Evolutionary conservation across 129 eudicot species (phyloP).

Genomic region (Artemisia argyi): DNA sequence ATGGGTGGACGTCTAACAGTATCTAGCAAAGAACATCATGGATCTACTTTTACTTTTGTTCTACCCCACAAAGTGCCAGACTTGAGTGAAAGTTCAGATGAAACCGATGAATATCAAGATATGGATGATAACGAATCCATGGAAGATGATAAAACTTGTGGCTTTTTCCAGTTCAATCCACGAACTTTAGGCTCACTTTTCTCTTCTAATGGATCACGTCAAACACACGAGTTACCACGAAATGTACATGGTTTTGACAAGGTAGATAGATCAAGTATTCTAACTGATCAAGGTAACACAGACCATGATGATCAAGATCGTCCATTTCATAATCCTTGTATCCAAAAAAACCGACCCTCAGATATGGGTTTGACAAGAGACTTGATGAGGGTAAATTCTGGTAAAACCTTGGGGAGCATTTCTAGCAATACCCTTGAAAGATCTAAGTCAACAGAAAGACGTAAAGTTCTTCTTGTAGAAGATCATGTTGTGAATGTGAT

Average conservation of each 20-base stretch:
- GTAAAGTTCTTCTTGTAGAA: conserved; percentile 83
- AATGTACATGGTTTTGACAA: conserved; percentile 29
- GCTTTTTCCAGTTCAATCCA: conserved; percentile 63
- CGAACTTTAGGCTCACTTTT: conserved; percentile 53
- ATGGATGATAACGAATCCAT: conserved; percentile 40
- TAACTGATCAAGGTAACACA: conserved; percentile 13
- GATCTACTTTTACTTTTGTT: conserved; percentile 74
- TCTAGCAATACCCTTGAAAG: conserved; percentile 35
- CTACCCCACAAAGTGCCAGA: conserved; percentile 70
- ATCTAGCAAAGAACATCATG: conserved; percentile 57
- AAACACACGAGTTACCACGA: conserved; percentile 42
- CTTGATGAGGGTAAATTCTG: conserved; percentile 27
- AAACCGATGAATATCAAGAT: conserved; percentile 60
- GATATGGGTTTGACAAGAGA: conserved; percentile 23
- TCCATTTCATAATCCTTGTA: conserved; percentile 26
- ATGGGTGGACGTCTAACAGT: conserved; percentile 89
- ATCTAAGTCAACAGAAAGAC: conserved; percentile 28
- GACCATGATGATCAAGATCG: conserved; percentile 18
- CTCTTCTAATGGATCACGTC: conserved; percentile 41
- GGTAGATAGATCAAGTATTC: conserved; percentile 22
- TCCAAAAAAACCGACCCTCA: conserved; percentile 24
- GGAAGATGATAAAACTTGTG: conserved; percentile 54
- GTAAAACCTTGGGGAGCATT: conserved; percentile 33
- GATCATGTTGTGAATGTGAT: conserved; percentile 74
- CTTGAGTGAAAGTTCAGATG: conserved; percentile 59